A percentile compares a stretch with the other conserved stretches of the same genome.
phyloP scores from a whole-genome alignment of 1,139 yeast genomes.

The Kluyveromyces marxianus region DNA sequence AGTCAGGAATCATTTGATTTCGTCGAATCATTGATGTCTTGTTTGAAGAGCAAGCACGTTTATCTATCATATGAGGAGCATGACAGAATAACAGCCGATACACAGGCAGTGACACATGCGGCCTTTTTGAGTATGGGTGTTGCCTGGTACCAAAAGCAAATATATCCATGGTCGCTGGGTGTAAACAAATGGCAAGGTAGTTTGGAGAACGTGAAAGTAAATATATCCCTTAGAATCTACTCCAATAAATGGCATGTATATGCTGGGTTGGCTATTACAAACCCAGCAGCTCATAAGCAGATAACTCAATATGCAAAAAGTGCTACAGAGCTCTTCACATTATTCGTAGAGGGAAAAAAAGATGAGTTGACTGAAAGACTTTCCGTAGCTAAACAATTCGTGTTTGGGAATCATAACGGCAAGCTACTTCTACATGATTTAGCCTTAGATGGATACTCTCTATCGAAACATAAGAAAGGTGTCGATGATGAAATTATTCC shows the following conservation, averaged over 20 bases:
- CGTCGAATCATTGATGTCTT: slow-evolving; percentile 57
- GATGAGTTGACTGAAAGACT: slow-evolving; percentile 54
- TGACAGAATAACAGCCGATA: slow-evolving; percentile 92
- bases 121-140: slow-evolving; percentile 95
- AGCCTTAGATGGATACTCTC: slow-evolving; percentile 68
- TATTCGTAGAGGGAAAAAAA: slow-evolving; percentile 67
- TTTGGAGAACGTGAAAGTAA: slow-evolving; percentile 89
- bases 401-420: slow-evolving; percentile 51
- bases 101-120: slow-evolving; percentile 98
- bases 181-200: slow-evolving; percentile 77
- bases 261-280: slow-evolving; percentile 93
- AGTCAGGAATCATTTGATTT: slow-evolving; percentile 45
- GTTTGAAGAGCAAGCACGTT: slow-evolving; percentile 75
- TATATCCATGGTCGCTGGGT: slow-evolving; percentile 71
- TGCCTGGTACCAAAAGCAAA: slow-evolving; percentile 80
- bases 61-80: slow-evolving; percentile 75
- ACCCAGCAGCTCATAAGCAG: slow-evolving; percentile 90
- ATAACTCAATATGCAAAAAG: slow-evolving; percentile 84
- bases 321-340: slow-evolving; percentile 70
- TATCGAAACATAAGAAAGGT: slow-evolving; percentile 63
- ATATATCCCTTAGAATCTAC: slow-evolving; percentile 81
- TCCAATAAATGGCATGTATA: slow-evolving; percentile 97
- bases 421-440: slow-evolving; percentile 66
- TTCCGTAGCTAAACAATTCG: slow-evolving; percentile 58
- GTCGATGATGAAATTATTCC: slow-evolving; percentile 52